Evolutionary conservation across 2,329 filamentous ascomycete species (phyloP), one percentile per base, ranked within the genome.

Genomic region (Meredithiella fracta): DNA sequence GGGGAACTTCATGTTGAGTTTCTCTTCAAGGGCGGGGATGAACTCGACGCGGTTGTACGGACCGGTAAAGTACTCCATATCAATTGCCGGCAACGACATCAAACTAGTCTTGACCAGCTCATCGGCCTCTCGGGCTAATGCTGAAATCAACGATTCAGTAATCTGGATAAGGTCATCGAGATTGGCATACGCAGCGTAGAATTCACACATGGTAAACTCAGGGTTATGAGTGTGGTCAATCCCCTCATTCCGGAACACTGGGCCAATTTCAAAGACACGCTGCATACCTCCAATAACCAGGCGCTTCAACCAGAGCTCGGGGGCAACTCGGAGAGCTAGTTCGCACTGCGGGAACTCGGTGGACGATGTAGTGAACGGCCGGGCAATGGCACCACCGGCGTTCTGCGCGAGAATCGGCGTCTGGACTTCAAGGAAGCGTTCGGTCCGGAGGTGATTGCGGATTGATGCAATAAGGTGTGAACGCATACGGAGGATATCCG

Each of bases 121-220:
- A 3, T 71, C 66, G 38, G 78, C 74, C 60, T 76, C 73, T 15
- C 67, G 63, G 8, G 78, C 76, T 15, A 90, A 72, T 17, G 76
- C 73, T 34, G 66, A 71, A 31, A 96, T 68, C 51, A 97, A 69
- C 14, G 75, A 71, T 66, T 92, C 85, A 0, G 91, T 97, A 65
- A 82, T 79, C 20, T 68, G 65, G 64, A 94, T 89, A 53, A 97
- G 72, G 44, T 86, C 79, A 37, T 81, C 72, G 0, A 96, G 75
- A 60, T 83, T 85, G 59, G 84, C 81, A 64, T 90, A 94, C 2
- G 90, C 83, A 59, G 85, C 83, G 69, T 98, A 98, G 70, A 95
- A 97, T 69, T 98, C 92, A 72, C 91, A 97, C 59, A 87, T 97
- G 47, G 86, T 92, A 69, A 97, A 98, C 66, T 98, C 92, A 0